Percentiles rank a stretch among this genome's conserved stretches.
Conservation (phyloP, 768 basidiomycete genomes). For the Agrocybe pediades region DNA sequence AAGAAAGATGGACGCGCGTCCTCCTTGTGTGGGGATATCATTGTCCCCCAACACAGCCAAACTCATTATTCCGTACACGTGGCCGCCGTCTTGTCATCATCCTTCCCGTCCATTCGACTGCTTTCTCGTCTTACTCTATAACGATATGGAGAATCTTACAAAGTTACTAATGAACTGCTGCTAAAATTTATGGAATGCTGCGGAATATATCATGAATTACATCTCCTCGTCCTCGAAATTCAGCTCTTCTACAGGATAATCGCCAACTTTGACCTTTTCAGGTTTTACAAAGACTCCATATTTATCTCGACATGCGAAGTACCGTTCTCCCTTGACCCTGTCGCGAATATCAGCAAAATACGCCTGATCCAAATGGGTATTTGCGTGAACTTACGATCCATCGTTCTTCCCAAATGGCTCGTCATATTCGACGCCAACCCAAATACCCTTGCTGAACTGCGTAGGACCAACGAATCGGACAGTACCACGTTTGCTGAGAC, state of each 20-base stretch:
- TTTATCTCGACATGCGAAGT: slow-evolving; percentile 77
- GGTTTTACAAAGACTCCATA: slow-evolving; percentile 88
- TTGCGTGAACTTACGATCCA: slow-evolving; percentile 70
- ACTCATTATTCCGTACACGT: slow-evolving; percentile 30
- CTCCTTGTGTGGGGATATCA: slow-evolving; percentile 21
- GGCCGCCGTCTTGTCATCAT: slow-evolving; percentile 21
- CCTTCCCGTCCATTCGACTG: slow-evolving; percentile 33
- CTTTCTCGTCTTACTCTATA: slow-evolving; percentile 26
- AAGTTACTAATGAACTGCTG: background rate
- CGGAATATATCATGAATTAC: slow-evolving; percentile 31
- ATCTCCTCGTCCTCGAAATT: slow-evolving; percentile 73
- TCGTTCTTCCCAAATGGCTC: slow-evolving; percentile 96
- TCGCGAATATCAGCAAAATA: slow-evolving; percentile 3
- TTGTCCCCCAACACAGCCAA: slow-evolving; percentile 31
- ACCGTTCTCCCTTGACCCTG: slow-evolving; percentile 84
- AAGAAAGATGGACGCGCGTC: slow-evolving; percentile 40
- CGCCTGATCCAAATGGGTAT: background rate
- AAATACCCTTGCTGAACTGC: slow-evolving; percentile 71
- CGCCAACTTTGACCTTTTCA: slow-evolving; percentile 79
- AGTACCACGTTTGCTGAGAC: slow-evolving; percentile 76
- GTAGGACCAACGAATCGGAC: slow-evolving; percentile 87
- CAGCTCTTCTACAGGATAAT: slow-evolving; percentile 85
- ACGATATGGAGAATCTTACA: background rate
- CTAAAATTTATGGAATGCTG: background rate
- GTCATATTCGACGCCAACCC: slow-evolving; percentile 95